Percentiles rank a stretch among this genome's conserved stretches.
Evolutionary conservation across 768 basidiomycete genomes (phyloP).

Genomic region (Psilocybe subaeruginosa): DNA sequence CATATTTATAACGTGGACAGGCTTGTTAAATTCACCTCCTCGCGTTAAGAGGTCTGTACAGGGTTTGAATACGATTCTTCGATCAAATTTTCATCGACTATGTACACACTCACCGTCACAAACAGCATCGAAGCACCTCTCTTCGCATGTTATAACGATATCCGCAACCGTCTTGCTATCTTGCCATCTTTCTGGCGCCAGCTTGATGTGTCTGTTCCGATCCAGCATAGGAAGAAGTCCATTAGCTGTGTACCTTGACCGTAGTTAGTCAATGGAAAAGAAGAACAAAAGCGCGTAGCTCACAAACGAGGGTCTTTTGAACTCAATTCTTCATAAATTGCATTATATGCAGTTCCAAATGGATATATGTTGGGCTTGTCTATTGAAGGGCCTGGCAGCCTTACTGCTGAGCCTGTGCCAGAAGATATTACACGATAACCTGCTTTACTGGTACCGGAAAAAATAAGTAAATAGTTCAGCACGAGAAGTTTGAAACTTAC

Average conservation of each 20-base stretch:
- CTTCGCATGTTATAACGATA: constrained; percentile 98
- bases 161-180: constrained; percentile 90
- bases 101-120: constrained; percentile 78
- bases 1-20: constrained; percentile 95
- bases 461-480: constrained; percentile 1
- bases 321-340: constrained; percentile 90
- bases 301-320: constrained; percentile 84
- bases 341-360: constrained; percentile 96
- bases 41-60: constrained; percentile 76
- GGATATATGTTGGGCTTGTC: constrained; percentile 97
- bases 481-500: constrained; percentile 49
- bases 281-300: constrained; percentile 31
- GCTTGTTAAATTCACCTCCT: constrained; percentile 91
- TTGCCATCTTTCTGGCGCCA: constrained; percentile 97
- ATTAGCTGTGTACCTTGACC: constrained; percentile 83
- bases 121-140: constrained; percentile 97
- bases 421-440: constrained; percentile 91
- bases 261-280: neutral
- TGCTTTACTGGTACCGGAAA: constrained; percentile 65
- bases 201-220: constrained; percentile 89
- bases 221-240: constrained; percentile 96
- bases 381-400: constrained; percentile 93
- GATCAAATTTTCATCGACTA: neutral
- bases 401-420: constrained; percentile 96
- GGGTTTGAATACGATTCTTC: neutral